These are phyloP conservation scores for Phytophthora chlamydospora DNA, from an alignment of 352 stramenopile species.

Conservation along the genomic window DNA sequence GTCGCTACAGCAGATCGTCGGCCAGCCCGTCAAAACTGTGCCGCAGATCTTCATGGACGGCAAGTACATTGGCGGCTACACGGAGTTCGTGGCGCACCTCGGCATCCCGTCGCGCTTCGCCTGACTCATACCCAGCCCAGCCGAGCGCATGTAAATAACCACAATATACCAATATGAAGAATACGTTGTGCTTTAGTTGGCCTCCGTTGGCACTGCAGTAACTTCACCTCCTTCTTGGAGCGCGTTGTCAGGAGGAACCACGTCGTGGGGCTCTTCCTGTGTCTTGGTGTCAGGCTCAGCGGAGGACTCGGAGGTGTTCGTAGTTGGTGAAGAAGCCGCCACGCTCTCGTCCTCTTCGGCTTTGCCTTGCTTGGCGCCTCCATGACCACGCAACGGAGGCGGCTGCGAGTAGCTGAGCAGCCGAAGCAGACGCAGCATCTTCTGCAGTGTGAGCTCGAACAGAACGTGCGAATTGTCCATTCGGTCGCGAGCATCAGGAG, in stretches of 20 bases:
- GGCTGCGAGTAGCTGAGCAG: conserved; percentile 80
- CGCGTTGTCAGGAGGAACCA: background rate
- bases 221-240: conserved; percentile 18
- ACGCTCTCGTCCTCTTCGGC: conserved; percentile 2
- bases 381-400: conserved; percentile 3
- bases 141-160: conserved; percentile 14
- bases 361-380: conserved; percentile 10
- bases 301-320: conserved; percentile 12
- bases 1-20: conserved; percentile 64
- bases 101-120: conserved; percentile 66
- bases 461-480: conserved; percentile 84
- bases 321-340: conserved; percentile 2
- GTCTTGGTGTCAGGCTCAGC: conserved; percentile 16
- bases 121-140: conserved; percentile 17
- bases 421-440: conserved; percentile 70
- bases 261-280: conserved; percentile 23
- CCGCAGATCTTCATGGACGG: conserved; percentile 83
- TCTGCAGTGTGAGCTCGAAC: conserved; percentile 79
- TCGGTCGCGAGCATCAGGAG: conserved; percentile 68
- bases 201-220: conserved; percentile 12
- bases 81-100: conserved; percentile 69
- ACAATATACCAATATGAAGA: conserved; percentile 34
- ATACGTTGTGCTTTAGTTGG: conserved; percentile 15
- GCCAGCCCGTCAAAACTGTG: conserved; percentile 65
- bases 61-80: conserved; percentile 83